Percentiles rank a stretch among this genome's conserved stretches.
phyloP scores from a whole-genome alignment of 805 yeast genomes.

The Yarrowia sp. region DNA sequence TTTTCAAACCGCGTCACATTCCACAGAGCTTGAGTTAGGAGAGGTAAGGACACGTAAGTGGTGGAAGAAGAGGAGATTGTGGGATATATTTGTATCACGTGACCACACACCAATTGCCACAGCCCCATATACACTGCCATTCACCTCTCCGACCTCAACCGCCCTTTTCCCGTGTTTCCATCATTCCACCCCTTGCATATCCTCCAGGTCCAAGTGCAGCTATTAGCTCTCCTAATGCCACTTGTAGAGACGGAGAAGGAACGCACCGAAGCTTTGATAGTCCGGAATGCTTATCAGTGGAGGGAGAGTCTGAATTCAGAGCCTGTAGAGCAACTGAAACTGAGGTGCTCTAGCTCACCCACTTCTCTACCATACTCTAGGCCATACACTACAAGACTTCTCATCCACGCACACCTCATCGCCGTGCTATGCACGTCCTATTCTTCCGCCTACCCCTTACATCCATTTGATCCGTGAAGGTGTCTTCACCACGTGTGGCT shows the following conservation, averaged over 20 bases:
- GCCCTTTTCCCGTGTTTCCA: background rate
- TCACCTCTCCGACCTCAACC: background rate
- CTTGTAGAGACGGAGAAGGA: background rate
- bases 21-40: constrained; percentile 33
- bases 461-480: constrained; percentile 18
- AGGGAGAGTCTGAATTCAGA: too few species aligned
- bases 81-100: background rate
- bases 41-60: background rate
- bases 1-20: constrained; percentile 38
- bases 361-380: too few species aligned
- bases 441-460: constrained; percentile 34
- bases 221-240: constrained; percentile 9
- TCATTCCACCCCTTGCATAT: constrained; percentile 30
- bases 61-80: background rate
- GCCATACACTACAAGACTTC: too few species aligned
- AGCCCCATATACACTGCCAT: background rate
- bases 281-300: background rate
- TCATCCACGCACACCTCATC: background rate
- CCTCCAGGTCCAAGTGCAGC: background rate
- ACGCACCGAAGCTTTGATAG: constrained; percentile 9
- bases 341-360: too few species aligned
- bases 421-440: constrained; percentile 2
- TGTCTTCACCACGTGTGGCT: constrained; percentile 34
- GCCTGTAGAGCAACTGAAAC: too few species aligned
- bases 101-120: too few species aligned